Conservation (phyloP, 2,329 filamentous ascomycete species). For the Camptophora hylomeconis region DNA sequence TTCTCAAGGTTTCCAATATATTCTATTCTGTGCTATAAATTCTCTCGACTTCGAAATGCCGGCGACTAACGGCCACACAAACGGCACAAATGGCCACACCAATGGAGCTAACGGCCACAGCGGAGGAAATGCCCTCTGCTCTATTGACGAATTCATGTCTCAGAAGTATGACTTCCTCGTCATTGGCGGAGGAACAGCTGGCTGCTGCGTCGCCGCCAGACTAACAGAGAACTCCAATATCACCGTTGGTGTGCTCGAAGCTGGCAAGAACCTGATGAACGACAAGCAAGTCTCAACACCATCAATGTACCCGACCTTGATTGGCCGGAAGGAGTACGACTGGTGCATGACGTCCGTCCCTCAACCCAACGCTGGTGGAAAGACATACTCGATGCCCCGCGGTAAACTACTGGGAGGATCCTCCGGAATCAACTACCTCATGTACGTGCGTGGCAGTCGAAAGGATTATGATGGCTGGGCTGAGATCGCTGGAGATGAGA, state of each 20-base stretch:
- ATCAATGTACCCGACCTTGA: conserved; percentile 14
- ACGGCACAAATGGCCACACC: conserved; percentile 12
- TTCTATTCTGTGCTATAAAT: too few relatives aligned
- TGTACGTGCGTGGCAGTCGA: conserved; percentile 16
- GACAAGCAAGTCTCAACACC: conserved; percentile 19
- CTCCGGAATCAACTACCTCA: conserved; percentile 22
- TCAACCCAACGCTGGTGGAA: conserved; percentile 16
- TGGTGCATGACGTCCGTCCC: conserved; percentile 22
- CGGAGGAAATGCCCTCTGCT: conserved; percentile 7
- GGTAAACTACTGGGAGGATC: conserved; percentile 23
- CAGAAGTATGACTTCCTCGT: conserved; percentile 24
- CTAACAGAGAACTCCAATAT: conserved; percentile 32
- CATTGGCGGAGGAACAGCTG: conserved; percentile 43
- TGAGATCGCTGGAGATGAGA: conserved; percentile 18
- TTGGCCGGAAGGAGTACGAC: conserved; percentile 23
- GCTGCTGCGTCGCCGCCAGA: conserved; percentile 37
- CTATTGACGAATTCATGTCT: conserved; percentile 11
- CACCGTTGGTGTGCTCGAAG: conserved; percentile 34
- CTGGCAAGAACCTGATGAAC: conserved; percentile 23
- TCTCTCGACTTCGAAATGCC: too few relatives aligned
- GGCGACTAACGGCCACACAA: conserved; percentile 11
- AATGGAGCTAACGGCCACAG: conserved; percentile 10
- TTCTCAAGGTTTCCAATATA: too few relatives aligned
- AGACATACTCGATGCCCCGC: conserved; percentile 18
- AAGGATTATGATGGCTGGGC: conserved; percentile 23